A percentile compares a stretch with the other conserved stretches of the same genome.
These are phyloP conservation scores for Zoysia pacifica DNA, from an alignment of 176 grass and related monocot genomes.

Conservation along the genomic window DNA sequence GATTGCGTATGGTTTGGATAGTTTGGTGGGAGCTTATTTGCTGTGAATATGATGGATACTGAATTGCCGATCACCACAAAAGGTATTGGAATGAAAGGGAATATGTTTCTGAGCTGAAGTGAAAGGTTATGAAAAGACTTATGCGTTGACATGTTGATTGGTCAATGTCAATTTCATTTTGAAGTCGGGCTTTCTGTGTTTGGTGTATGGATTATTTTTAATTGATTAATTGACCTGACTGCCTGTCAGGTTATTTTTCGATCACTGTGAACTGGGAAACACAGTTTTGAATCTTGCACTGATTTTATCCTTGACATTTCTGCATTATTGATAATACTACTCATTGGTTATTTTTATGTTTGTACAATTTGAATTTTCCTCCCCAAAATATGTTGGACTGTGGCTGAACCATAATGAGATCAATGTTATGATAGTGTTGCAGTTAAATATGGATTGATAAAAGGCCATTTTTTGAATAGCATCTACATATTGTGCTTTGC, in stretches of 20 bases:
- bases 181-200: neutral
- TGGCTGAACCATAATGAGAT: neutral
- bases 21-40: too few species aligned
- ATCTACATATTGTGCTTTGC: neutral
- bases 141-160: neutral
- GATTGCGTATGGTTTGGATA: too few species aligned
- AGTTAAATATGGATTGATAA: neutral
- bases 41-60: neutral
- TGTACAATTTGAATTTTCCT: neutral
- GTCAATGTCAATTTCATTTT: neutral
- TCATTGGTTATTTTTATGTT: neutral
- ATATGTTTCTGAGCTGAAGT: neutral
- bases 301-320: too few species aligned
- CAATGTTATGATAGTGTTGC: neutral
- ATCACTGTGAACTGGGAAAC: neutral
- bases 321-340: neutral
- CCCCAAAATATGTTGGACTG: neutral
- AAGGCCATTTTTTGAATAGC: neutral
- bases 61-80: neutral
- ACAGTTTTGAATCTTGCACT: neutral
- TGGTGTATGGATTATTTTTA: neutral
- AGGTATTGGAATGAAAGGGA: too few species aligned
- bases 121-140: neutral
- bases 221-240: neutral
- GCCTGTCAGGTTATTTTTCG: neutral